Base-by-base conservation (phyloP, 2,329 filamentous ascomycete genomes). In the Aspergillus versicolor region DNA sequence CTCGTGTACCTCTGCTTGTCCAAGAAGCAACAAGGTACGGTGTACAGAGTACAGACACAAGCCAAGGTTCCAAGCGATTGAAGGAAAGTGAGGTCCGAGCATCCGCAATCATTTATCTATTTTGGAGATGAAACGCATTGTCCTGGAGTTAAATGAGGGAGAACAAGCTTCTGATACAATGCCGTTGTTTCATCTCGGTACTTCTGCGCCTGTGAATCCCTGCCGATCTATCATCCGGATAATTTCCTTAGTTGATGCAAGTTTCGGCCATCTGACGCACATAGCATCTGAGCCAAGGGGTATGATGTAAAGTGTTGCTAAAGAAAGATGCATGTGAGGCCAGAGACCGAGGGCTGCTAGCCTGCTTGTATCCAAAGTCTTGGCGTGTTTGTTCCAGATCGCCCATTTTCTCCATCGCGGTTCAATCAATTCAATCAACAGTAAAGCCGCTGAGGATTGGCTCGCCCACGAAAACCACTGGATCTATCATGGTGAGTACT, bases 341-440 rank as follows among this genome's bases (percentile, higher is more conserved):
- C 5, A 37, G 34, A 56, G 11, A 30, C 27, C 27, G 9, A 9
- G 27, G 27, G 27, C 27, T 30, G 27, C 19, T 19, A 19, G 19
- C 19, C 19, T 19, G 27, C 27, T 30, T 13, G 8, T n/a, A 13
- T 38, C 40, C 21, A 40, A 46, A 53, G 46, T 37, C 61, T 63
- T 61, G 61, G 61, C 61, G 49, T 63, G 59, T 63, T 63, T 63
- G 61, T 49, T 52, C 15, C 13, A 27, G 15, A 30, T 37, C 22
- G 19, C 52, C 12, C 22, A 27, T 45, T 50, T 47, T 42, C 49
- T 44, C 51, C 30, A 40, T 27, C 38, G 5, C 47, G 19, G 56
- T 53, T 50, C 47, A 50, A 34, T 52, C 56, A 27, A 56, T 53
- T 50, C 47, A 50, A 34, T 49, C 56, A 53, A 49, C 32, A 49